Evolutionary conservation across 306 rosid species (phyloP), one percentile per base, ranked within the genome.

Genomic region (Senna siamea): DNA sequence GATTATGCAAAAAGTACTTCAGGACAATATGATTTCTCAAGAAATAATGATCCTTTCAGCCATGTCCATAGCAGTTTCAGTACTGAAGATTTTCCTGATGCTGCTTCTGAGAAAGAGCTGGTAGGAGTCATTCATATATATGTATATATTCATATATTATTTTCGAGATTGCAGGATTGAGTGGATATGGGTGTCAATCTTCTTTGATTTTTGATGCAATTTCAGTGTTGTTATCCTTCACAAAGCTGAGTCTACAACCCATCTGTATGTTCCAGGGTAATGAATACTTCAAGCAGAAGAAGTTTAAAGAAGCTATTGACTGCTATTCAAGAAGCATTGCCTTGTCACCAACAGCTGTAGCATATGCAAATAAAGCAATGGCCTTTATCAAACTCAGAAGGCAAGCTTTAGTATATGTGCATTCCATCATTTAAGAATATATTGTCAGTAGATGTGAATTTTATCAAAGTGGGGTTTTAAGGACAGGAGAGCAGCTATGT

Each of bases 311-410:
- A 87, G 96, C 98, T 19, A 80, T 85, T 26, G 91, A 87, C 72
- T 94, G 98, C 78, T 94, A 94, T 78, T 91, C 98, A 40, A 88
- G 96, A 84, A 94, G 98, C 81, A 88, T 93, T 69, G 99, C 92
- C 58, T 84, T 94, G 52, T 82, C 93, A 23, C 96, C 99, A 3
- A 89, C 99, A 61, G 91, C 96, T 46, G 97, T 94, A 58, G 99
- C 99, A 76, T 87, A 82, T 77, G 99, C 99, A 34, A 94, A 94
- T 77, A 85, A 96, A 70, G 99, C 97, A 77, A 88, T 94, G 99
- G 94, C 97, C 58, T 87, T 80, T 86, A 87, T 94, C 76, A 94
- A 94, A 81, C 82, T 88, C 53, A 87, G 69, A 87, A 89, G 93
- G 99, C 77, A 91, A 80, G 87, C 52, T 48, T 48, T 55, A 23